A percentile compares a stretch with the other conserved stretches of the same genome.
Conservation (phyloP, 208 protist genomes). For the Acanthamoeba triangularis region DNA sequence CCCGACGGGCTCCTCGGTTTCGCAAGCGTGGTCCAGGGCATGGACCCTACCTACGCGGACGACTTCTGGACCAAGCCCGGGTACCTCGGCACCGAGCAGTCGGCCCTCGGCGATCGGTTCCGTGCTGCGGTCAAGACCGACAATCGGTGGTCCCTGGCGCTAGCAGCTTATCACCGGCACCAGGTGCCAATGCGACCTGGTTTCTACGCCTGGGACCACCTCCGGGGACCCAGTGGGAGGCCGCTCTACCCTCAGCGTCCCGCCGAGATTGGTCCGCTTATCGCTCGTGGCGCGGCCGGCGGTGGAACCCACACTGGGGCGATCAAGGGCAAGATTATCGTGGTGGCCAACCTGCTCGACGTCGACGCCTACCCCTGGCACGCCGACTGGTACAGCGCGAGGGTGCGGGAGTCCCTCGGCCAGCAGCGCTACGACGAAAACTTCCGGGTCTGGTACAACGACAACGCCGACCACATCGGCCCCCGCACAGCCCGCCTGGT, state of each 20-base stretch:
- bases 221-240: not conserved
- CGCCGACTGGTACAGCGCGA: conserved; percentile 40
- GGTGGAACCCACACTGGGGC: conserved; percentile 13
- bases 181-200: not conserved
- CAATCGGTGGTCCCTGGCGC: conserved; percentile 27
- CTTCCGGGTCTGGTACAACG: conserved; percentile 49
- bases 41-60: conserved; percentile 34
- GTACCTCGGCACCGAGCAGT: conserved; percentile 19
- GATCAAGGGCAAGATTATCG: conserved; percentile 44
- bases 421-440: conserved; percentile 27
- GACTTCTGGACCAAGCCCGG: conserved; percentile 45
- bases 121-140: conserved; percentile 18
- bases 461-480: conserved; percentile 37
- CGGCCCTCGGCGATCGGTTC: conserved; percentile 36
- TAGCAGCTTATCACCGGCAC: not conserved
- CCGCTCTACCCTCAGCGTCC: conserved; percentile 47
- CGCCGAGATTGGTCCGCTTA: not conserved
- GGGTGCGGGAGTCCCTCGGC: conserved; percentile 50
- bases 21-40: not conserved
- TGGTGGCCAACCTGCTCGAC: too few relatives aligned
- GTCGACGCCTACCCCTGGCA: not conserved
- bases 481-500: conserved; percentile 13
- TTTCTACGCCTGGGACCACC: conserved; percentile 35
- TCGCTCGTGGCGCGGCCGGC: not conserved
- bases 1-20: not conserved